These are phyloP conservation scores for Heliamphora pulchella DNA, from an alignment of 179 eudicot species.

Conservation along the genomic window DNA sequence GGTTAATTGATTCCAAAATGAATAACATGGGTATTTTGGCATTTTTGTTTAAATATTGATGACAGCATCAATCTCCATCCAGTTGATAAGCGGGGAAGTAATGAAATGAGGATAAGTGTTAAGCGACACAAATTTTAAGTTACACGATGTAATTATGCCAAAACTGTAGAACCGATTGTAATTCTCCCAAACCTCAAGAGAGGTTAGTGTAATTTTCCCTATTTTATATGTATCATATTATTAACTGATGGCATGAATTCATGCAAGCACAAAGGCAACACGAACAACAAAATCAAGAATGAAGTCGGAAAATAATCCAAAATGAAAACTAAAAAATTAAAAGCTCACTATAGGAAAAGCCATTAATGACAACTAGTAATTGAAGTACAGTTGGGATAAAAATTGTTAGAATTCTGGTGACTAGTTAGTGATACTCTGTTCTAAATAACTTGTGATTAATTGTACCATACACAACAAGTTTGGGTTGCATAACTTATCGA, in stretches of 20 bases:
- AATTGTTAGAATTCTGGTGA: not conserved
- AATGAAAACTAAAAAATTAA: not conserved
- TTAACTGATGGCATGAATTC: not conserved
- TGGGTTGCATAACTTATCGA: not conserved
- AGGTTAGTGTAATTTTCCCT: too few species aligned
- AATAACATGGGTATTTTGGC: too few species aligned
- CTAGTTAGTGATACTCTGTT: not conserved
- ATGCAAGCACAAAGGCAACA: not conserved
- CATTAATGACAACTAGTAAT: not conserved
- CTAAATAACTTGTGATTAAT: not conserved
- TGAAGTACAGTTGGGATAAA: not conserved
- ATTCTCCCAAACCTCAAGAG: too few species aligned
- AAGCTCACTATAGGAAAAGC: not conserved
- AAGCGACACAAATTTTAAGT: too few species aligned
- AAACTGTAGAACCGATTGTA: too few species aligned
- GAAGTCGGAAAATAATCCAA: not conserved
- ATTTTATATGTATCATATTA: too few species aligned
- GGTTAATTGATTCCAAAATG: too few species aligned
- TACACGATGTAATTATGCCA: too few species aligned
- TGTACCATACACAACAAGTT: not conserved
- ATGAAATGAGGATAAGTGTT: too few species aligned
- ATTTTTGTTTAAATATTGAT: too few species aligned
- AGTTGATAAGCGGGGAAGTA: too few species aligned
- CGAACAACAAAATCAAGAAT: not conserved
- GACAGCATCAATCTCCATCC: too few species aligned